Evolutionary conservation across 176 grass and related monocot genomes (phyloP).

Genomic region (Oryza officinalis): DNA sequence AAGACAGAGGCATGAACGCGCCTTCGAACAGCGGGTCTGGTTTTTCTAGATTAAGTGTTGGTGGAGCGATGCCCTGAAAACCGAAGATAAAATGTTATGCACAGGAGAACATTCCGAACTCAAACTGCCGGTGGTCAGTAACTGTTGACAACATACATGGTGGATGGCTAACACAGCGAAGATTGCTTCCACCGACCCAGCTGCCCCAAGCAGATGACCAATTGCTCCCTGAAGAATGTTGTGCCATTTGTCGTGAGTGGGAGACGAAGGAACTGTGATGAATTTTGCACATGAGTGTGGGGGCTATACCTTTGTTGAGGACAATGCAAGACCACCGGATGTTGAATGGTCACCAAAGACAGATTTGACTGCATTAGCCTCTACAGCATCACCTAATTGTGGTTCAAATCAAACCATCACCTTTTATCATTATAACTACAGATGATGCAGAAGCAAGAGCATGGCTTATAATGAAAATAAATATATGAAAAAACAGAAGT

Average conservation of each 20-base stretch:
- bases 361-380: constrained; percentile 72
- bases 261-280: neutral
- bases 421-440: neutral
- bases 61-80: constrained; percentile 67
- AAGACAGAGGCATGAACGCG: constrained; percentile 52
- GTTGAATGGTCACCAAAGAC: constrained; percentile 70
- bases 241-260: neutral
- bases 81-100: neutral
- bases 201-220: constrained; percentile 90
- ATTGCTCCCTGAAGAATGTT: constrained; percentile 67
- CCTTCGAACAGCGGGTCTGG: constrained; percentile 61
- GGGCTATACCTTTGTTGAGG: constrained; percentile 87
- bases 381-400: constrained; percentile 74
- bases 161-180: constrained; percentile 79
- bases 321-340: constrained; percentile 71
- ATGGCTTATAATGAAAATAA: neutral
- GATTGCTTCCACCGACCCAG: constrained; percentile 91
- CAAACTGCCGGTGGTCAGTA: neutral
- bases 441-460: constrained; percentile 5
- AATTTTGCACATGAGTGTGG: neutral
- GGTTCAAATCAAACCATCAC: constrained; percentile 6
- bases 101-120: neutral
- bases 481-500: neutral
- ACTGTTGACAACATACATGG: constrained; percentile 46
- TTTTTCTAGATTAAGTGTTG: constrained; percentile 75